These are phyloP conservation scores for Schrenkiella parvula DNA, from an alignment of 345 rosid species.

Conservation along the genomic window DNA sequence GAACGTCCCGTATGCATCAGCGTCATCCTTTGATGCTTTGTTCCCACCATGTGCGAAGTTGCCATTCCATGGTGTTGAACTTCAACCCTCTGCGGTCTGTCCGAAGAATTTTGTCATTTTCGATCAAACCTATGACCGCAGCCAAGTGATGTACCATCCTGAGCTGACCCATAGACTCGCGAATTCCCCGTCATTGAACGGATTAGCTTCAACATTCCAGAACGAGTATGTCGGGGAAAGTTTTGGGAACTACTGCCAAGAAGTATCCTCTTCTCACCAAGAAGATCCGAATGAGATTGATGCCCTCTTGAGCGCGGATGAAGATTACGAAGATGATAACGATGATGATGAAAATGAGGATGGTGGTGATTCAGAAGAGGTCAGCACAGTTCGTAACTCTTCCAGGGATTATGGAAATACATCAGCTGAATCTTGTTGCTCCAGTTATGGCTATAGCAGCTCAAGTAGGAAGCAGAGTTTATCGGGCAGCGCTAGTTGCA, in stretches of 20 bases:
- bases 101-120: constrained; percentile 60
- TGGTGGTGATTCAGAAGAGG: constrained; percentile 59
- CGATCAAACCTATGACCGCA: constrained; percentile 60
- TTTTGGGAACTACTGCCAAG: constrained; percentile 38
- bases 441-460: constrained; percentile 40
- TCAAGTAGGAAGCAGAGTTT: constrained; percentile 39
- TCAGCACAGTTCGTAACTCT: constrained; percentile 63
- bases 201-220: constrained; percentile 35
- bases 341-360: constrained; percentile 30
- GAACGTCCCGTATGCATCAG: constrained; percentile 44
- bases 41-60: constrained; percentile 56
- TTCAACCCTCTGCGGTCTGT: constrained; percentile 66
- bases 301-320: constrained; percentile 68
- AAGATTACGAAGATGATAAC: constrained; percentile 43
- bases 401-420: constrained; percentile 41
- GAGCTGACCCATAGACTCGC: constrained; percentile 52
- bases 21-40: constrained; percentile 44
- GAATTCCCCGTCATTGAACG: constrained; percentile 40
- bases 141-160: constrained; percentile 80
- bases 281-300: constrained; percentile 89
- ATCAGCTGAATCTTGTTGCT: constrained; percentile 60
- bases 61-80: constrained; percentile 53
- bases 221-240: constrained; percentile 39
- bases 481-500: constrained; percentile 37
- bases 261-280: constrained; percentile 43